Evolutionary conservation across 345 rosid species (phyloP).

Genomic region (Euphorbia lathyris): DNA sequence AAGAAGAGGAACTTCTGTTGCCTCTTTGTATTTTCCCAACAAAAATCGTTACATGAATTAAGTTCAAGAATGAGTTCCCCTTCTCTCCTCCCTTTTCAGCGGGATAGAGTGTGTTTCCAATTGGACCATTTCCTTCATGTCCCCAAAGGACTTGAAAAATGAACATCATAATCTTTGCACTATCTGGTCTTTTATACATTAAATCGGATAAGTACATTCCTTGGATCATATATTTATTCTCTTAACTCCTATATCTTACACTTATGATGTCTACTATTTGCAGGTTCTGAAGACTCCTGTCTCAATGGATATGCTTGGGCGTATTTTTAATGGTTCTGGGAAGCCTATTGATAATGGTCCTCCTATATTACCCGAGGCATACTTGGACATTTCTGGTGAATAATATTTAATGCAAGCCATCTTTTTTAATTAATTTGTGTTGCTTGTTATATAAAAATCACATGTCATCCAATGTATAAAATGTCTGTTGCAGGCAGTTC

Average conservation of each 20-base stretch:
- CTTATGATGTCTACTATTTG: constrained; percentile 13
- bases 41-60: neutral
- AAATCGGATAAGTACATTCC: neutral
- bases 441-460: neutral
- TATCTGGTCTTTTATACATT: neutral
- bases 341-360: constrained; percentile 97
- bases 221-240: neutral
- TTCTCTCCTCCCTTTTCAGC: neutral
- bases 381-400: constrained; percentile 89
- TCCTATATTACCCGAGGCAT: constrained; percentile 88
- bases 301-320: constrained; percentile 94
- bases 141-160: neutral
- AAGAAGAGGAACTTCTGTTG: neutral
- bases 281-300: constrained; percentile 92
- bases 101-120: neutral
- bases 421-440: neutral
- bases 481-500: constrained; percentile 63
- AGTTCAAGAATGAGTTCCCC: neutral
- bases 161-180: neutral
- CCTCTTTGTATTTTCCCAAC: neutral
- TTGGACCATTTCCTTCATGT: neutral
- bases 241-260: neutral
- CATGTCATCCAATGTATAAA: neutral
- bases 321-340: constrained; percentile 95
- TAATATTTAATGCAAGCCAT: constrained; percentile 1